phyloP scores from a whole-genome alignment of 2,329 filamentous ascomycete species.

The Zasmidium citrigriseum region DNA sequence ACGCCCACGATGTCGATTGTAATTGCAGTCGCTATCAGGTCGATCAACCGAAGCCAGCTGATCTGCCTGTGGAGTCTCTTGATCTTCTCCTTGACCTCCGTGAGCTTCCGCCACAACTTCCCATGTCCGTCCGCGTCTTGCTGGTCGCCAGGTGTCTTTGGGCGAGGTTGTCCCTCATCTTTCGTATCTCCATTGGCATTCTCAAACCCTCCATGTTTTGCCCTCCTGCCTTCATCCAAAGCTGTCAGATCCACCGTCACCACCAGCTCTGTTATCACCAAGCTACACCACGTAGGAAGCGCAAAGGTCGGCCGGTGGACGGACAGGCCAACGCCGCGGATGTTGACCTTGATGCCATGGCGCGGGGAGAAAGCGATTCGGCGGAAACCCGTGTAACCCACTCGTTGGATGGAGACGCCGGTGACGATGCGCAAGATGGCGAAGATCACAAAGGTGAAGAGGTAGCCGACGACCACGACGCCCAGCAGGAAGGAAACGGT shows the following conservation, averaged over 20 bases:
- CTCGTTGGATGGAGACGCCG: conserved; percentile 90
- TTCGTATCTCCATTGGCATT: conserved; percentile 22
- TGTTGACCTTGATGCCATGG: conserved; percentile 86
- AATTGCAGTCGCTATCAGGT: conserved; percentile 81
- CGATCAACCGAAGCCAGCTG: conserved; percentile 84
- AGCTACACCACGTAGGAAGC: conserved; percentile 92
- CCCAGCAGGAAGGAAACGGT: conserved; percentile 75
- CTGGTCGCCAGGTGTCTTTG: conserved; percentile 17
- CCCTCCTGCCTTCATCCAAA: conserved; percentile 44
- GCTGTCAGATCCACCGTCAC: conserved; percentile 77
- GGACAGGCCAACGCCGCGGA: conserved; percentile 83
- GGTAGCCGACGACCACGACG: conserved; percentile 80
- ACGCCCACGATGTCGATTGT: conserved; percentile 76
- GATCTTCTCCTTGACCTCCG: conserved; percentile 76
- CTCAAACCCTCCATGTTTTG: conserved; percentile 15
- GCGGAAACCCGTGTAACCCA: conserved; percentile 89
- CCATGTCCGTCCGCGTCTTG: conserved; percentile 45
- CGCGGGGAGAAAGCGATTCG: conserved; percentile 86
- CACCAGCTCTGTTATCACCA: conserved; percentile 82
- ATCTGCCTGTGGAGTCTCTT: conserved; percentile 85
- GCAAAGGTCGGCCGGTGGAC: conserved; percentile 94
- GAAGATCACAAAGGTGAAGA: conserved; percentile 90
- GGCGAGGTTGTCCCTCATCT: conserved; percentile 3
- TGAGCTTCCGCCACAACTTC: conserved; percentile 81
- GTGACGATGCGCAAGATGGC: conserved; percentile 90